Conservation (phyloP, 148 eudicot genomes). For the Camellia japonica region DNA sequence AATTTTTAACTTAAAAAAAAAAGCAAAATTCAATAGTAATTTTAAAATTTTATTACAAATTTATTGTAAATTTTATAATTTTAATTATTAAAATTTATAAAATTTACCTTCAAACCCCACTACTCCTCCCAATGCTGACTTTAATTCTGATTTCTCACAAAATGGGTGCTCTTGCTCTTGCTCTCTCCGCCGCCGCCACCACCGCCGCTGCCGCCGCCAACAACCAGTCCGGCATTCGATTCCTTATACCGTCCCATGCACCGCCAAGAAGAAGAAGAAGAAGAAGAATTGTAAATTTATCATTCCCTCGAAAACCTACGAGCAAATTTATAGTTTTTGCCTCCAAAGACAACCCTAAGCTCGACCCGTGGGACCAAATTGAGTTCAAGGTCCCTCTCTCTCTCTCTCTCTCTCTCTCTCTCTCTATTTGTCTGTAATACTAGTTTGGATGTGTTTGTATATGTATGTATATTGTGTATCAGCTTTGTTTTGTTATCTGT, state of each 20-base stretch:
- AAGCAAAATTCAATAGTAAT: no score
- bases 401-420: constrained; percentile 8
- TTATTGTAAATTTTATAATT: no score
- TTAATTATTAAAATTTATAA: no score
- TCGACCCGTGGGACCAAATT: constrained; percentile 75
- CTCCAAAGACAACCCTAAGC: constrained; percentile 42
- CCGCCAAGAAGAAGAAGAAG: constrained; percentile 5
- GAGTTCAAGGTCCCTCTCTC: constrained; percentile 47
- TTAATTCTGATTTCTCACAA: constrained; percentile 14
- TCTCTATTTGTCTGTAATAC: not conserved
- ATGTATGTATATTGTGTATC: not conserved
- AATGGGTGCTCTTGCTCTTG: constrained; percentile 33
- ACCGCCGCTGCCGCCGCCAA: not conserved
- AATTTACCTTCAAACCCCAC: no score
- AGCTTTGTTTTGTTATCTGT: no score
- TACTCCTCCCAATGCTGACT: no score
- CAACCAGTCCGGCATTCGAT: constrained; percentile 19
- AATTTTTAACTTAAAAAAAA: no score
- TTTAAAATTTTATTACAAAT: no score
- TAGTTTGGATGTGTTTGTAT: not conserved
- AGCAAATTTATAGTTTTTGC: constrained; percentile 46
- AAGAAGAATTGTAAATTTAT: constrained; percentile 28
- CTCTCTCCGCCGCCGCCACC: constrained; percentile 24
- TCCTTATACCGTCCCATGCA: constrained; percentile 25
- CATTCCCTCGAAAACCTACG: constrained; percentile 34